Evolutionary conservation across 441 rosid genomes (phyloP).

Genomic region (Viola pubescens): DNA sequence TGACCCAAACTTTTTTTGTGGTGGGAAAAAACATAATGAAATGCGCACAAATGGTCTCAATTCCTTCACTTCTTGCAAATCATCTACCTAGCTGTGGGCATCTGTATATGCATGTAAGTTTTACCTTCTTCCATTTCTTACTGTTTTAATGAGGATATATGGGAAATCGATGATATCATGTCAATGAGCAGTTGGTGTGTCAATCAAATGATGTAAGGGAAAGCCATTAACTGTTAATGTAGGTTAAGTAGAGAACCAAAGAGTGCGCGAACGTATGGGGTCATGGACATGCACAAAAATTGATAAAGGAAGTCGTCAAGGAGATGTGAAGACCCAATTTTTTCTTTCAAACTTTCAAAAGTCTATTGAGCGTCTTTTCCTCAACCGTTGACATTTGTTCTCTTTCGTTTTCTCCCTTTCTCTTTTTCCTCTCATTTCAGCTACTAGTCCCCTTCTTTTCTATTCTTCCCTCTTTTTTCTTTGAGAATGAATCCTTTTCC

Average conservation of each 20-base stretch:
- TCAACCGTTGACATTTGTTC: constrained; percentile 48
- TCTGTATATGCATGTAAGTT: too few species aligned
- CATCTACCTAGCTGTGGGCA: too few species aligned
- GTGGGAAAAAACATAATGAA: too few species aligned
- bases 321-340: constrained; percentile 14
- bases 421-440: neutral
- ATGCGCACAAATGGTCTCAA: too few species aligned
- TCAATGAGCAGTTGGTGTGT: constrained; percentile 15
- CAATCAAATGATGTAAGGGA: constrained; percentile 11
- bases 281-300: constrained; percentile 35
- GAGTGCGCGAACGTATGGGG: neutral
- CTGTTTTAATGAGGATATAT: neutral
- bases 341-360: constrained; percentile 24
- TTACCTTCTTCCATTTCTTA: too few species aligned
- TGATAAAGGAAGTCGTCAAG: constrained; percentile 33
- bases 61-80: too few species aligned
- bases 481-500: neutral
- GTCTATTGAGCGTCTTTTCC: constrained; percentile 22
- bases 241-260: constrained; percentile 17
- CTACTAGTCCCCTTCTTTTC: neutral
- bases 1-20: too few species aligned
- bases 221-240: constrained; percentile 7
- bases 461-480: neutral
- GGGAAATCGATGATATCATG: neutral
- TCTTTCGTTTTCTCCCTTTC: neutral